Evolutionary conservation across 176 grass and related monocot species (phyloP).

Genomic region (Eleusine indica): DNA sequence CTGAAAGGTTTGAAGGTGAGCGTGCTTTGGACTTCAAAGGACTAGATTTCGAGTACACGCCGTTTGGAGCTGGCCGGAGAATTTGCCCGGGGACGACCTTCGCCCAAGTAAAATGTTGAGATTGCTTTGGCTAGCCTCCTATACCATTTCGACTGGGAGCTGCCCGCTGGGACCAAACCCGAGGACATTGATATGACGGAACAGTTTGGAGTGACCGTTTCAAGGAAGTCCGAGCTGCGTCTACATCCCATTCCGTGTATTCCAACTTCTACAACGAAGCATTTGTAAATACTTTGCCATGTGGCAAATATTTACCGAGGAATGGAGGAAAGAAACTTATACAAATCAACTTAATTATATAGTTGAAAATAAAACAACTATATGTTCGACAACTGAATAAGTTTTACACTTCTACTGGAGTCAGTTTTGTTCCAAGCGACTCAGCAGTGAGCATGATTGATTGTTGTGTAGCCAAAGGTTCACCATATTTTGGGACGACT

Average conservation of each 20-base stretch:
- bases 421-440: too few relatives aligned
- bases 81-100: constrained; percentile 42
- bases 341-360: too few relatives aligned
- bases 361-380: too few relatives aligned
- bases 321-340: too few relatives aligned
- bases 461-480: too few relatives aligned
- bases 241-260: constrained; percentile 1
- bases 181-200: constrained; percentile 30
- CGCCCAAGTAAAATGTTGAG: constrained; percentile 23
- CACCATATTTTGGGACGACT: too few relatives aligned
- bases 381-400: too few relatives aligned
- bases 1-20: constrained; percentile 42
- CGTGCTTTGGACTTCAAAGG: neutral
- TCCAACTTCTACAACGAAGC: neutral
- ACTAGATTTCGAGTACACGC: constrained; percentile 33
- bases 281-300: too few relatives aligned
- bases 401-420: too few relatives aligned
- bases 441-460: too few relatives aligned
- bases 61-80: constrained; percentile 38
- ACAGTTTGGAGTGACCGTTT: neutral
- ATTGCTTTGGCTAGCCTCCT: constrained; percentile 29
- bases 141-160: constrained; percentile 46
- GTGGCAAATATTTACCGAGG: too few relatives aligned
- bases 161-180: neutral
- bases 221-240: constrained; percentile 4